Evolutionary conservation across 179 eudicot genomes (phyloP).

Genomic region (Patellifolia procumbens): DNA sequence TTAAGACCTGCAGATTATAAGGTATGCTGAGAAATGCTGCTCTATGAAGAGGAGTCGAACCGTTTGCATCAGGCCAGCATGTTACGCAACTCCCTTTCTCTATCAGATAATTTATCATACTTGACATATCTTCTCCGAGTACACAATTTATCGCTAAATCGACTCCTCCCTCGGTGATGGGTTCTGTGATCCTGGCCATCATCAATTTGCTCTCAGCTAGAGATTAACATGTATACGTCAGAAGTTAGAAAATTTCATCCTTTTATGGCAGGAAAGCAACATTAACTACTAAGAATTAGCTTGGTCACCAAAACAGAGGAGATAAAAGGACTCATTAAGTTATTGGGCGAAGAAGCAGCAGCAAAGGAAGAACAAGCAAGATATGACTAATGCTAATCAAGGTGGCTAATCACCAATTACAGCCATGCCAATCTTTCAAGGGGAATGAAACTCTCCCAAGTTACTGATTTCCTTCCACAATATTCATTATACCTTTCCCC

Average conservation of each 20-base stretch:
- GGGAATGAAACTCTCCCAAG: too few species aligned
- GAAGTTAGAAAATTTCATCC: neutral
- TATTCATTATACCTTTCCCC: too few species aligned
- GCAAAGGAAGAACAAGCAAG: too few species aligned
- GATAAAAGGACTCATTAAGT: too few species aligned
- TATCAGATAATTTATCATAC: slow-evolving; percentile 4
- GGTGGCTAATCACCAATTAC: too few species aligned
- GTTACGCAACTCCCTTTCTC: slow-evolving; percentile 12
- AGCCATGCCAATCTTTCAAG: too few species aligned
- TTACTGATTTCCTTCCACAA: too few species aligned
- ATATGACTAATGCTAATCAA: too few species aligned
- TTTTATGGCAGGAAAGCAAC: too few species aligned
- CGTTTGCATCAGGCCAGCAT: slow-evolving; percentile 16
- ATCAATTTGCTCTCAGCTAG: slow-evolving; percentile 5
- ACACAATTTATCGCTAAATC: neutral
- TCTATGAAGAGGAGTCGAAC: slow-evolving; percentile 24
- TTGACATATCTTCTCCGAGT: neutral
- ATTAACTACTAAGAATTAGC: too few species aligned
- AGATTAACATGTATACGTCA: neutral
- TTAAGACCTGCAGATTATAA: neutral
- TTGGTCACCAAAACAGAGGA: too few species aligned
- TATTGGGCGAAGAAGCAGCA: too few species aligned
- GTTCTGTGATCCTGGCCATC: neutral
- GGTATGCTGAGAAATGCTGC: slow-evolving; percentile 6
- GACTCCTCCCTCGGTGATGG: slow-evolving; percentile 4